phyloP scores from a whole-genome alignment of 306 rosid genomes.

The Cotoneaster glaucophyllus region DNA sequence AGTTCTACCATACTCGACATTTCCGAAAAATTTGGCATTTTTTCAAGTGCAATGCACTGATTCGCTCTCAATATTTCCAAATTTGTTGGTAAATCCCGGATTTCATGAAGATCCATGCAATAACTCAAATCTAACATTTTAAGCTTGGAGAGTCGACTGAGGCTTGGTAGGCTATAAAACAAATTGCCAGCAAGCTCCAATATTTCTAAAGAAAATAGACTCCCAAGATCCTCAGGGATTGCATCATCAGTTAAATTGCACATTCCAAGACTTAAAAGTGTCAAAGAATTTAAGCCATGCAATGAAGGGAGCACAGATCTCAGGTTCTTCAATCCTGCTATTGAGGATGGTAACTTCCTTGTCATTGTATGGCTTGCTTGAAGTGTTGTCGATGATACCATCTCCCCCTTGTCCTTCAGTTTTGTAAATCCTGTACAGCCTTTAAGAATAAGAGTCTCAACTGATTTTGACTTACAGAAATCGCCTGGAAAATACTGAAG shows the following conservation, averaged over 20 bases:
- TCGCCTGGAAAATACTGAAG: background rate
- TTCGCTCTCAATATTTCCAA: background rate
- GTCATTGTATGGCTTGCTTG: too few relatives aligned
- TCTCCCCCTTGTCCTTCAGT: accelerated
- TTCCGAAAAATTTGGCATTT: background rate
- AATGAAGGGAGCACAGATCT: accelerated
- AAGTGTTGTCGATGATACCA: background rate
- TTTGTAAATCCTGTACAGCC: background rate
- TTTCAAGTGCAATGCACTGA: background rate
- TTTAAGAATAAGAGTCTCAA: background rate
- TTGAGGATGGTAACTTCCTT: background rate
- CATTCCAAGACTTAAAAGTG: accelerated
- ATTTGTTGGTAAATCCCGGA: background rate
- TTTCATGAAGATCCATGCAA: background rate
- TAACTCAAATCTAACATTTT: too few relatives aligned
- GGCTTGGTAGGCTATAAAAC: background rate
- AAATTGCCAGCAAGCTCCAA: background rate
- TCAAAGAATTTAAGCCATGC: background rate
- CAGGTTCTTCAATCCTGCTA: background rate
- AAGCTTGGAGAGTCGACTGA: too few relatives aligned
- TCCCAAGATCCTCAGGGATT: background rate
- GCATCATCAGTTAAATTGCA: background rate
- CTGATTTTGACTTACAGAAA: background rate
- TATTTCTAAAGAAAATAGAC: background rate
- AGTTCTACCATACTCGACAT: too few relatives aligned